Conservation (phyloP, 1,284 basidiomycete genomes). For the Rhodofomes roseus region DNA sequence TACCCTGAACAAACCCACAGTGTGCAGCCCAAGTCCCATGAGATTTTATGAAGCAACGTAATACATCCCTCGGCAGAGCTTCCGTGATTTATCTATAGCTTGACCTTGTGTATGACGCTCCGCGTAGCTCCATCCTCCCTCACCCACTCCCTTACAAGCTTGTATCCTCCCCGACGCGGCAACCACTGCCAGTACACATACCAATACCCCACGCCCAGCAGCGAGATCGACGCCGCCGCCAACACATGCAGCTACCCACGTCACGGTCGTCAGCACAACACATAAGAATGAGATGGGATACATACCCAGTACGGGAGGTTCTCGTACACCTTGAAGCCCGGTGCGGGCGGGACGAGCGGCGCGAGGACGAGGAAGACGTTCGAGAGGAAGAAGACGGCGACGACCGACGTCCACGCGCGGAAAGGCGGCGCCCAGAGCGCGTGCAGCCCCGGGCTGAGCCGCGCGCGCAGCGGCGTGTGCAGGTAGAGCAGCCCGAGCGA, state of each 20-base stretch:
- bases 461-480: conserved; percentile 39
- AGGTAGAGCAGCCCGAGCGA: conserved; percentile 58
- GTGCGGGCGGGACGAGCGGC: conserved; percentile 56
- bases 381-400: conserved; percentile 54
- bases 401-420: conserved; percentile 43
- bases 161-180: conserved; percentile 49
- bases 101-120: conserved; percentile 17
- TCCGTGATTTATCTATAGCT: not conserved
- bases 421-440: conserved; percentile 59
- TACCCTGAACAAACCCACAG: too few relatives aligned
- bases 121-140: conserved; percentile 36
- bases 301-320: conserved; percentile 64
- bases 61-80: too few relatives aligned
- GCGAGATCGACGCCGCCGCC: conserved; percentile 45
- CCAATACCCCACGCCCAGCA: conserved; percentile 58
- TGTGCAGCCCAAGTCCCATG: too few relatives aligned
- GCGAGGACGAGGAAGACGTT: conserved; percentile 59
- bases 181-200: conserved; percentile 51
- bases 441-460: conserved; percentile 35
- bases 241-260: conserved; percentile 47
- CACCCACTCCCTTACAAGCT: conserved; percentile 43
- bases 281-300: conserved; percentile 2
- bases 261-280: not conserved
- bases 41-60: too few relatives aligned
- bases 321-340: conserved; percentile 48